Conservation (phyloP, 148 eudicot genomes). For the Rhododendron vialii region DNA sequence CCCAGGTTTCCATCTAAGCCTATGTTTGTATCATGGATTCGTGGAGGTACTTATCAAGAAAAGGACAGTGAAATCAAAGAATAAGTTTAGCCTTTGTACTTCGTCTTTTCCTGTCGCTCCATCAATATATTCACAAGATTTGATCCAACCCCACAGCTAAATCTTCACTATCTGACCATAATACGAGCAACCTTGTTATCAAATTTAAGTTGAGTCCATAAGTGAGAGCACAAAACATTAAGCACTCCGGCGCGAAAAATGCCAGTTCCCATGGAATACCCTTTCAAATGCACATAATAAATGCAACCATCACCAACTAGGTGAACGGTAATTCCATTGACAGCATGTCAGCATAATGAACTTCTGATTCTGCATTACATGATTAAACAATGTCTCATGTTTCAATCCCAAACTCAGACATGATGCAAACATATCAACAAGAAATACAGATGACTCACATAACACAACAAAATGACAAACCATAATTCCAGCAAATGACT, state of each 20-base stretch:
- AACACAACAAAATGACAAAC: neutral
- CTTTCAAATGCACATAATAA: neutral
- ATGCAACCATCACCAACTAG: neutral
- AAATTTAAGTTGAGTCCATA: neutral
- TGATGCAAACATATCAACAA: neutral
- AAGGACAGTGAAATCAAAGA: neutral
- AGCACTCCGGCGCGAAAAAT: neutral
- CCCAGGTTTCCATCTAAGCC: neutral
- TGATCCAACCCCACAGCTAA: neutral
- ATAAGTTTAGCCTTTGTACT: neutral
- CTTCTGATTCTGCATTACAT: neutral
- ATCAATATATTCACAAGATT: neutral
- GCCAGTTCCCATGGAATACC: neutral
- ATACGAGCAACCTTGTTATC: neutral
- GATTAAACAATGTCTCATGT: neutral
- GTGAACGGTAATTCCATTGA: neutral
- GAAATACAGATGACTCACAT: neutral
- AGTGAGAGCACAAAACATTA: neutral
- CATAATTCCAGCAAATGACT: neutral
- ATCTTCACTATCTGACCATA: neutral
- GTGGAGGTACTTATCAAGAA: neutral
- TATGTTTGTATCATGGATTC: neutral
- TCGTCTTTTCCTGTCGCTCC: neutral
- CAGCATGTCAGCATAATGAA: neutral
- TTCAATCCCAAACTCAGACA: neutral